phyloP scores from a whole-genome alignment of 1,284 basidiomycete genomes.

The Puccinia hordei region DNA sequence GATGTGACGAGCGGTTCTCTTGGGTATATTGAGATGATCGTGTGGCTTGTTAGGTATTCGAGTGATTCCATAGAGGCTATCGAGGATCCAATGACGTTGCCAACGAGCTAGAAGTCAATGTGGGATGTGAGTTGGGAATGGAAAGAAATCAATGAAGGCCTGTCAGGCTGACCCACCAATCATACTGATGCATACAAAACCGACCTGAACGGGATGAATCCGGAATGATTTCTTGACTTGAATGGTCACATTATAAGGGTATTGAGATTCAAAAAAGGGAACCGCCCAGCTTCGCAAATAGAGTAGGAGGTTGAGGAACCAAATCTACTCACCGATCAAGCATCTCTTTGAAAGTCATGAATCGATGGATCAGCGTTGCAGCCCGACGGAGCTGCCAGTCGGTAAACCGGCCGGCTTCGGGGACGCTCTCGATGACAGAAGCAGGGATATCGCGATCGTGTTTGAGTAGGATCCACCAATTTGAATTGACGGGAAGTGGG shows the following conservation, averaged over 20 bases:
- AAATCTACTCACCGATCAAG: conserved; percentile 67
- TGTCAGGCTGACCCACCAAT: conserved; percentile 59
- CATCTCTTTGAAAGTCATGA: conserved; percentile 74
- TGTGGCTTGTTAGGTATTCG: conserved; percentile 58
- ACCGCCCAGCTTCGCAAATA: background rate
- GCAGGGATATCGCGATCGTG: conserved; percentile 63
- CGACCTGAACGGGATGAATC: conserved; percentile 64
- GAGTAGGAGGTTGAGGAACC: conserved; percentile 37
- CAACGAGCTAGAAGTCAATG: conserved; percentile 53
- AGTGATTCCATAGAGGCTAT: conserved; percentile 58
- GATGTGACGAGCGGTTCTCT: conserved; percentile 55
- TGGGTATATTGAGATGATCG: conserved; percentile 58
- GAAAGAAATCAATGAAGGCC: conserved; percentile 60
- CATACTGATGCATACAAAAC: conserved; percentile 67
- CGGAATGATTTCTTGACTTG: conserved; percentile 64
- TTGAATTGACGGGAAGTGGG: conserved; percentile 85
- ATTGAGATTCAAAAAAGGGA: conserved; percentile 17
- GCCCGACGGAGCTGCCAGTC: conserved; percentile 84
- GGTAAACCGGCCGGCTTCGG: conserved; percentile 63
- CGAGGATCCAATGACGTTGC: conserved; percentile 51
- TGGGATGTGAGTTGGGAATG: conserved; percentile 66
- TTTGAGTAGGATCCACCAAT: conserved; percentile 92
- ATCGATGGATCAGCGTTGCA: conserved; percentile 76
- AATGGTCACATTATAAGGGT: background rate
- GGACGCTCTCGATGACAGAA: conserved; percentile 51